A percentile compares a stretch with the other conserved stretches of the same genome.
phyloP scores from a whole-genome alignment of 768 basidiomycete species.

The Neoboletus subvelutipes region DNA sequence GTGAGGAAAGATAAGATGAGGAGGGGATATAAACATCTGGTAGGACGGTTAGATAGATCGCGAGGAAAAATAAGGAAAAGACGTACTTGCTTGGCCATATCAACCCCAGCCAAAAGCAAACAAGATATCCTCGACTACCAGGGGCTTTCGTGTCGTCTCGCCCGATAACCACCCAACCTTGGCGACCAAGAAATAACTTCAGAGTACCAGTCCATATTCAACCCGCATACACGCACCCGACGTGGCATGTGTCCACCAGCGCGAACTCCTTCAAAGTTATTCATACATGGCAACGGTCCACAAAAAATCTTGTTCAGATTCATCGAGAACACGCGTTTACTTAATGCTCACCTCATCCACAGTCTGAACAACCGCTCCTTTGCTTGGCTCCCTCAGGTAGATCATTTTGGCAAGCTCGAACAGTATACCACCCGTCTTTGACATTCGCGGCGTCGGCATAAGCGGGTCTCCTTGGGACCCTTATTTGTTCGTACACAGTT shows the following conservation, averaged over 20 bases:
- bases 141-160: not conserved
- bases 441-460: too few relatives aligned
- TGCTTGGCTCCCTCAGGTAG: constrained; percentile 63
- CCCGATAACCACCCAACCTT: not conserved
- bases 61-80: too few relatives aligned
- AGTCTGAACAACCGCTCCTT: too few relatives aligned
- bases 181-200: constrained; percentile 10
- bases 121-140: too few relatives aligned
- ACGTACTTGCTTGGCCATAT: too few relatives aligned
- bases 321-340: not conserved
- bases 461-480: constrained; percentile 74
- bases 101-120: too few relatives aligned
- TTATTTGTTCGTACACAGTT: constrained; percentile 78
- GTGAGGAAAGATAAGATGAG: not conserved
- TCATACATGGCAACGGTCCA: constrained; percentile 68
- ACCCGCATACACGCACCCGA: constrained; percentile 57
- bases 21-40: too few relatives aligned
- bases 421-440: constrained; percentile 57
- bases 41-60: too few relatives aligned
- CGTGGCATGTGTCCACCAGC: constrained; percentile 74
- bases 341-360: constrained; percentile 8
- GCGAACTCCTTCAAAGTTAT: constrained; percentile 51
- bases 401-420: constrained; percentile 54
- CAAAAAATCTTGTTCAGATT: constrained; percentile 53
- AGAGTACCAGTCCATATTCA: constrained; percentile 49